Evolutionary conservation across 2,329 filamentous ascomycete genomes (phyloP), one percentile per base, ranked within the genome.

Genomic region (Colletotrichum sp.): DNA sequence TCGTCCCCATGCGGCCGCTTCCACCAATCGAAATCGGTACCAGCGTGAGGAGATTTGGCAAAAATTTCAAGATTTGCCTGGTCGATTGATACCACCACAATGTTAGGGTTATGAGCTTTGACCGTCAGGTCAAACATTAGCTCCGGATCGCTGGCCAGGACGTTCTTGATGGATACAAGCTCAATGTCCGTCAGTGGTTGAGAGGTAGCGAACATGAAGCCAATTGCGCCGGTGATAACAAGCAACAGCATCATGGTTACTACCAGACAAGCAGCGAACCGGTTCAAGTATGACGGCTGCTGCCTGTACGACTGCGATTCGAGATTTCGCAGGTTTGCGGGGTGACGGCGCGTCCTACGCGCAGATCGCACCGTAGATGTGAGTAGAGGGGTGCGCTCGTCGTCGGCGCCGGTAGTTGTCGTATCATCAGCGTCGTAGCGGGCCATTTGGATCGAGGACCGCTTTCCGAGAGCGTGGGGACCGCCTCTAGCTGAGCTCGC

Each of bases 61-160:
- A 98, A 98, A 36, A 99, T 91, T 80, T 97, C 96, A 73, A 98
- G 89, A 82, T 98, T 96, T 81, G 97, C 94, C 62, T 96, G 93
- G 77, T 94, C 93, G 48, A 99, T 92, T 4, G 94, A 94, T 56
- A 99, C 94, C 3, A 95, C 93, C 52, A 98, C 94, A 55, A 98
- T 93, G 79, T 98, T 99, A 1, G 96, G 96, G 82, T 99, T 99
- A 79, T 96, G 89, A 1, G 96, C 97, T 79, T 92, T 92, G 75
- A 99, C 95, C 24, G 95, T 92, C 65, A 99, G 87, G 83, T 99
- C 96, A 80, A 98, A 91, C 92, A 99, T 98, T 56, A 99, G 90
- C 83, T 98, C 96, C 83, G 98, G 95, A 83, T 98, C 95, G 80
- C 95, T 98, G 4, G 96, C 96, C 65, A 98, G 90, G 28, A 99